Evolutionary conservation across 75 land plant species (phyloP), one percentile per base, ranked within the genome.

Genomic region (Isoetes taiwanensis): DNA sequence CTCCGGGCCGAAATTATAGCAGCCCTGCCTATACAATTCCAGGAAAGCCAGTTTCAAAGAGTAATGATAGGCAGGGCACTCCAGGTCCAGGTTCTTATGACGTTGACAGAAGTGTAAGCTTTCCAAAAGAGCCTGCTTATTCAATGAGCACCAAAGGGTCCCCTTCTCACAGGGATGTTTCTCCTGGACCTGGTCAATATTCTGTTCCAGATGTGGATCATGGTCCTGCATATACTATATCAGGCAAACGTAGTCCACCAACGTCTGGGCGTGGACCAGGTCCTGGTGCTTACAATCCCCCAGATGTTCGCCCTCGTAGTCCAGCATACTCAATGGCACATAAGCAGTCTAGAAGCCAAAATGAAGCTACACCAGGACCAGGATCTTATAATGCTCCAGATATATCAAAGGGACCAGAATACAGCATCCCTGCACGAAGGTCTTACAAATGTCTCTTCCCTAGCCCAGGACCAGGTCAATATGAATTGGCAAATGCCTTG

Each of bases 181-280:
- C 21, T n/a, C 50, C 50, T 8, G 50, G 50, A 5, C 50, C 50
- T 8, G 50, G 50, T 19, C 50, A 46, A 23, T 46, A 46, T 23
- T 6, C 5, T 4, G 50, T 46, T 4, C 50, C 50, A n/a, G 8
- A 8, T n/a, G 16, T 5, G n/a, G 50, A 46, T 3, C 50, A 46
- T n/a, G 50, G 50, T n/a, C 50, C 50, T 6, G 50, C 50, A 5
- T 46, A 19, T 23, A 46, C 12, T 4, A 46, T 46, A 6, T 5
- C 50, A 5, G 50, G 50, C n/a, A 46, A 46, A n/a, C 50, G 50
- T 23, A 19, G 25, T n/a, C 50, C 50, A 23, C 6, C 21, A n/a
- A n/a, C 50, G n/a, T 19, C 21, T 19, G 50, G 23, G n/a, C 6
- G 50, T 19, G 4, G 12, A 5, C 50, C 50, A 6, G 50, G 50